Evolutionary conservation across 1,139 yeast species (phyloP), one percentile per base, ranked within the genome.

Genomic region (Magnusiomyces fungicola): DNA sequence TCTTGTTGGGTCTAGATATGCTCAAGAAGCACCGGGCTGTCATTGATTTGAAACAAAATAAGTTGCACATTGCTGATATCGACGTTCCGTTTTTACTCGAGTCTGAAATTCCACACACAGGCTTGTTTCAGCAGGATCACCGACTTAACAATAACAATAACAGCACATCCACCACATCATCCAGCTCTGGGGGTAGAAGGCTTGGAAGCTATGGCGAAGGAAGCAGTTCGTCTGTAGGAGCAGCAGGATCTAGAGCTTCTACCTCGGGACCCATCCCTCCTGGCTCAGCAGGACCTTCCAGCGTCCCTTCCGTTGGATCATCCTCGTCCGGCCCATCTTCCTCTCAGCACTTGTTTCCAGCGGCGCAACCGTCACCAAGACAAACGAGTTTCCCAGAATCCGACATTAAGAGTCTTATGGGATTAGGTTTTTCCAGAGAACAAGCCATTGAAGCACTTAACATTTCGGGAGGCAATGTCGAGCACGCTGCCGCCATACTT

Each of bases 1-100:
- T 74, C 56, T 59, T 75, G 33, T 59, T 82, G 52, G 90, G 90
- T 0, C 70, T 83, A 48, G 90, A 83, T 59, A 81, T 90, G 95
- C 74, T 94, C 60, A 82, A 84, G 67, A 79, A 96, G 58, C 94
- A 90, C 65, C 89, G 82, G 59, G 95, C 96, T 48, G 70, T 75
- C 32, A 80, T 92, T 50, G 96, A 94, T 65, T 72, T 92, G 58
- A 76, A 75, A 45, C 71, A 72, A 47, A 83, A 86, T 60, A 76
- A 75, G n/a, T 72, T 94, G 53, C 74, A 76, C 2, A 79, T 92
- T 49, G 96, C 94, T 14, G 80, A 78, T 51, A 74, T 77, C 25
- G 83, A 80, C 57, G 79, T 95, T 0, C 74, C 74, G 40, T 92
- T 92, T 59, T 69, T 92, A 54, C 71, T 79, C 14, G 97, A 89